These are phyloP conservation scores for Cucumis sativus DNA, from an alignment of 306 rosid species.

Conservation along the genomic window DNA sequence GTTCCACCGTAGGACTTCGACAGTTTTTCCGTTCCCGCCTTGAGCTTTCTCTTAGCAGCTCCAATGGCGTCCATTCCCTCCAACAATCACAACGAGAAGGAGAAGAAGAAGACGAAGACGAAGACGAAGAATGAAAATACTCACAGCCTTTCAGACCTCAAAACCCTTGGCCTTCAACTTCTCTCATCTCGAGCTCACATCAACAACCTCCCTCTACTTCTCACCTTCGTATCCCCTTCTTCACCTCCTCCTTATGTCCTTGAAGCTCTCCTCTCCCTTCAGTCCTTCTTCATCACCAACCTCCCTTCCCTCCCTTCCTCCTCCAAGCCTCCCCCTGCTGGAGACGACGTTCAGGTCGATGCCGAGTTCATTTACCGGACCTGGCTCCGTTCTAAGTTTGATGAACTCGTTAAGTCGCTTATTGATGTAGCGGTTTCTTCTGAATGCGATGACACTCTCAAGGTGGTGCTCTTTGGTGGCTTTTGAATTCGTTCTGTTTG, in stretches of 20 bases:
- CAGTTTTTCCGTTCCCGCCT: background rate
- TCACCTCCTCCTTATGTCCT: constrained; percentile 54
- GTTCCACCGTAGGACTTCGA: constrained; percentile 7
- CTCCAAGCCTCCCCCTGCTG: constrained; percentile 9
- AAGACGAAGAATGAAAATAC: constrained; percentile 16
- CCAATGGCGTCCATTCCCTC: constrained; percentile 33
- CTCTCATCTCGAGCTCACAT: constrained; percentile 62
- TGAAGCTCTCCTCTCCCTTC: constrained; percentile 75
- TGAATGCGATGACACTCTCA: constrained; percentile 40
- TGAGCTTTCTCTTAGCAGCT: background rate
- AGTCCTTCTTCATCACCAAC: constrained; percentile 61
- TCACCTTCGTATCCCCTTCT: constrained; percentile 49
- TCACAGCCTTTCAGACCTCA: constrained; percentile 38
- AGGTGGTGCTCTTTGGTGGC: constrained; percentile 24
- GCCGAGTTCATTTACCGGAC: constrained; percentile 55
- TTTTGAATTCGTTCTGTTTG: background rate
- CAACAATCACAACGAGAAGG: background rate
- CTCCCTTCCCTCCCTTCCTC: constrained; percentile 46
- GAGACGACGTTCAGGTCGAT: constrained; percentile 15
- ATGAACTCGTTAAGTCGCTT: constrained; percentile 48
- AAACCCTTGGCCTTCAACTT: constrained; percentile 60
- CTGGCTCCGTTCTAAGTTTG: constrained; percentile 85
- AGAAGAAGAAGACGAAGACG: constrained; percentile 12
- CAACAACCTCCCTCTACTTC: constrained; percentile 80
- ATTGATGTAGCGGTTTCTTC: constrained; percentile 38